Conservation (phyloP, 2,329 filamentous ascomycete species). For the Neonectria faginata region DNA sequence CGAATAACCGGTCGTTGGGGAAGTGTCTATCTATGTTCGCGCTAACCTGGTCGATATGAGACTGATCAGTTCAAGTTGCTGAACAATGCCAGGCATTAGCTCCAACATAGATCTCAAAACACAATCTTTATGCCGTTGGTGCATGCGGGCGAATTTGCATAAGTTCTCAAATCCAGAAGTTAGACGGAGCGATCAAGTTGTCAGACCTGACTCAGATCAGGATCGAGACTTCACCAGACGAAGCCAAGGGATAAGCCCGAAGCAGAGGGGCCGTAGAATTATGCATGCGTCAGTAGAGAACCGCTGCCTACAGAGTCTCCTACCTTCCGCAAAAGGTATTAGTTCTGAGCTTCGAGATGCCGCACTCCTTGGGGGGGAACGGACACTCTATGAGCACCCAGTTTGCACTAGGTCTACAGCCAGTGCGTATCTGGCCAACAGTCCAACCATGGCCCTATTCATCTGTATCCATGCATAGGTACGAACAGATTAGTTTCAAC, state of each 20-base stretch:
- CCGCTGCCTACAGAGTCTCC: not conserved
- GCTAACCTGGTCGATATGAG: too few relatives aligned
- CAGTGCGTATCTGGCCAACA: not conserved
- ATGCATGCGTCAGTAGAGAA: not conserved
- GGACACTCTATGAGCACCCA: too few relatives aligned
- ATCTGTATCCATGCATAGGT: not conserved
- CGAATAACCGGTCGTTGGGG: too few relatives aligned
- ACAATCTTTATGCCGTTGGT: too few relatives aligned
- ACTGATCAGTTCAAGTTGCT: too few relatives aligned
- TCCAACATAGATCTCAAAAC: too few relatives aligned
- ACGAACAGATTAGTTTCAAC: not conserved
- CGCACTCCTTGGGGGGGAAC: not conserved
- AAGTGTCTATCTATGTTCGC: too few relatives aligned
- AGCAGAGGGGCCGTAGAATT: not conserved
- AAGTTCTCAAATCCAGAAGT: too few relatives aligned
- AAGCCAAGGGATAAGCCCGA: not conserved
- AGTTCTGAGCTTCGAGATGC: not conserved
- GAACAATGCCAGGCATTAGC: too few relatives aligned
- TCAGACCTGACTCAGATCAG: constrained; percentile 28
- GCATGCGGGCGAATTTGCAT: too few relatives aligned
- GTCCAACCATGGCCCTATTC: not conserved
- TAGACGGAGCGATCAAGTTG: constrained; percentile 15
- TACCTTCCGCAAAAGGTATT: too few relatives aligned
- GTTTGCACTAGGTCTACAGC: not conserved
- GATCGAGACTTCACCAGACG: not conserved